A percentile compares a stretch with the other conserved stretches of the same genome.
These are phyloP conservation scores for Aspergillus coremiiformis DNA, from an alignment of 495 filamentous ascomycete species.

Conservation along the genomic window DNA sequence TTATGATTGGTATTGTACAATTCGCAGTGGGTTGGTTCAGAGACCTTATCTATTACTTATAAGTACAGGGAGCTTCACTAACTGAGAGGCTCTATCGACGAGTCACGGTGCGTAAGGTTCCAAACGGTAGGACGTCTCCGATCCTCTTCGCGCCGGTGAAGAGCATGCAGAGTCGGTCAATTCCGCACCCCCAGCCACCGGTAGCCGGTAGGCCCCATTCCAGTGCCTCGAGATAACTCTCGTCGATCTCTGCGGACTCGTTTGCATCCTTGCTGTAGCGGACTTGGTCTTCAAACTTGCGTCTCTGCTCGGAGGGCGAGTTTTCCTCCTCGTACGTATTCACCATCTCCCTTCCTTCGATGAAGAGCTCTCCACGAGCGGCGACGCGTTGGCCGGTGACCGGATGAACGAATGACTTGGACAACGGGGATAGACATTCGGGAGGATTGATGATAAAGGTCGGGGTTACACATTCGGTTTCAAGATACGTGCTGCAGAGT, in stretches of 20 bases:
- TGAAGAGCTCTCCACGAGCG: slow-evolving; percentile 83
- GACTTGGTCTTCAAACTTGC: slow-evolving; percentile 67
- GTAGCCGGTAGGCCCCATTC: slow-evolving; percentile 88
- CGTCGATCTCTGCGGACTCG: slow-evolving; percentile 54
- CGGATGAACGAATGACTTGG: slow-evolving; percentile 68
- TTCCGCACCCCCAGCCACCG: slow-evolving; percentile 90
- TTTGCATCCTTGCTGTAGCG: slow-evolving; percentile 32
- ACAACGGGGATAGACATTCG: slow-evolving; percentile 81
- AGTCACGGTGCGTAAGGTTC: slow-evolving; percentile 56
- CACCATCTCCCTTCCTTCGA: slow-evolving; percentile 69
- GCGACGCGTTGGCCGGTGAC: slow-evolving; percentile 60
- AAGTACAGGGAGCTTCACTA: neutral
- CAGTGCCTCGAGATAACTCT: slow-evolving; percentile 73
- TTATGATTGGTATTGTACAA: neutral
- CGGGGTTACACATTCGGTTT: slow-evolving; percentile 60
- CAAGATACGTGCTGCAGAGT: slow-evolving; percentile 69
- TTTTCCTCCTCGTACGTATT: slow-evolving; percentile 99
- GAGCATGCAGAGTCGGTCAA: slow-evolving; percentile 86
- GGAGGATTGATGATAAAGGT: slow-evolving; percentile 90
- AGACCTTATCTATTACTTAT: too few species aligned
- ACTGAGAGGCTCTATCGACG: slow-evolving; percentile 3
- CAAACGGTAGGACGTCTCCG: slow-evolving; percentile 78
- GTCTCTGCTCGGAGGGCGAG: slow-evolving; percentile 75
- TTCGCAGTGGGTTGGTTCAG: neutral
- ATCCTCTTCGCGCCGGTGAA: slow-evolving; percentile 71